phyloP scores from a whole-genome alignment of 2,329 filamentous ascomycete genomes.

The Arthrobotrys entomopaga region DNA sequence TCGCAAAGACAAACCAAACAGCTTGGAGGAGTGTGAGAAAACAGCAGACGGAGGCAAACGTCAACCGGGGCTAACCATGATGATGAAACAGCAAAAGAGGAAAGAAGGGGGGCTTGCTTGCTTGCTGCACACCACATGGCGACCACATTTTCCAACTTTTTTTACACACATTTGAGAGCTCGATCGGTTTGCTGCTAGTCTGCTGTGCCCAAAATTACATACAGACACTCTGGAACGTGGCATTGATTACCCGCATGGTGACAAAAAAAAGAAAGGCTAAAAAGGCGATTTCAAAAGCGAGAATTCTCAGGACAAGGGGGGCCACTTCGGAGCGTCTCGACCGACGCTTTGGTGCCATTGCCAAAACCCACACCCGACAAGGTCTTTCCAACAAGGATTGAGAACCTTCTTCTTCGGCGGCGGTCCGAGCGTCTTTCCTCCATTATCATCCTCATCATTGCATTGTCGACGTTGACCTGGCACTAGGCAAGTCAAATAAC shows the following conservation, averaged over 20 bases:
- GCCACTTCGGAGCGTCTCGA: constrained; percentile 20
- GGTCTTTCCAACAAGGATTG: constrained; percentile 28
- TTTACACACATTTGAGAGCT: constrained; percentile 4
- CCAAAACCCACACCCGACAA: constrained; percentile 32
- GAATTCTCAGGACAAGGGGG: constrained; percentile 4
- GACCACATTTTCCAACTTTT: constrained; percentile 34
- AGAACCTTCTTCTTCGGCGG: constrained; percentile 37
- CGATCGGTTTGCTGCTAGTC: no score
- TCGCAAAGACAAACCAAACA: constrained; percentile 34
- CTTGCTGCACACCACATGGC: constrained; percentile 51
- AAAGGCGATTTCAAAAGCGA: constrained; percentile 25
- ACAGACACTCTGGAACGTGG: constrained; percentile 49
- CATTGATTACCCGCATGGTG: constrained; percentile 51
- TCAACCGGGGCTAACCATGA: constrained; percentile 54
- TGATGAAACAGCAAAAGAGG: constrained; percentile 45
- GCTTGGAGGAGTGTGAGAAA: constrained; percentile 9
- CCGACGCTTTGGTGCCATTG: constrained; percentile 10
- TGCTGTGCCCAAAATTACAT: constrained; percentile 53
- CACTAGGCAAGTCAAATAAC: neutral
- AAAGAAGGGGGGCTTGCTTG: constrained; percentile 6
- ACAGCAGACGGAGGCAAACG: neutral
- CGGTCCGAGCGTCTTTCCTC: constrained; percentile 34
- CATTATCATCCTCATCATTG: constrained; percentile 1
- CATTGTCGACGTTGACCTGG: constrained; percentile 2
- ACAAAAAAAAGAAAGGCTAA: constrained; percentile 49